Base-by-base conservation (phyloP, 768 basidiomycete species). In the Favolaschia claudopus region DNA sequence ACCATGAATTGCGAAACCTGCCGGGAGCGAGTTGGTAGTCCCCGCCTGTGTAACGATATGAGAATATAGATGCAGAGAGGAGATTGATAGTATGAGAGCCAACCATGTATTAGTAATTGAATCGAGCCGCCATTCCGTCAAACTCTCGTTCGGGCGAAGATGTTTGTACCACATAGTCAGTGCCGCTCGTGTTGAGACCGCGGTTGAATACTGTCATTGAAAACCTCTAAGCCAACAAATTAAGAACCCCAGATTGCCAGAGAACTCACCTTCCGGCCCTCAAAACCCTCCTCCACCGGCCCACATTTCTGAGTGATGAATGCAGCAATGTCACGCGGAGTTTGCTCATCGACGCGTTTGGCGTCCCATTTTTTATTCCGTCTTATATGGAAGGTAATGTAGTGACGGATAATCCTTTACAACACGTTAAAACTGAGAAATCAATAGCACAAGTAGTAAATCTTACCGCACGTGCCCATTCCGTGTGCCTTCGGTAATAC, bases 1-100 rank as follows among this genome's bases (percentile, higher is more conserved):
- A 63, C 55, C 66, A 67, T 67, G 39, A 62, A 67, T 37, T 62
- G 52, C 10, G 63, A 62, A 7, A 67, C 66, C n/a, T 40, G 29
- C 7, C 46, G 59, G n/a, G 62, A 57, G 12, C 53, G 37, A 19
- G 53, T 64, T 5, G 65, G 65, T 12, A 65, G 56, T 14, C 65
- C 65, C 43, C 39, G 57, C 42, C 65, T 65, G 38, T n/a, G 20
- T 10, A 40, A 40, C 20, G 20, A 20, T 13, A 13, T 40, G 20
- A 20, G 12, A 20, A 12, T 20, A n/a, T n/a, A n/a, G n/a, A n/a
- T 12, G 39, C 20, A 40, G 12, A 40, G 20, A 40, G 10, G 39
- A 40, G 12, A 40, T 8, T 13, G 39, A 12, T n/a, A n/a, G n/a
- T n/a, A n/a, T n/a, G n/a, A 24, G 7, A 10, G 28, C 43, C 9